Base-by-base conservation (phyloP, 202 grass and related monocot genomes). In the Thinopyrum obtusiflorum region DNA sequence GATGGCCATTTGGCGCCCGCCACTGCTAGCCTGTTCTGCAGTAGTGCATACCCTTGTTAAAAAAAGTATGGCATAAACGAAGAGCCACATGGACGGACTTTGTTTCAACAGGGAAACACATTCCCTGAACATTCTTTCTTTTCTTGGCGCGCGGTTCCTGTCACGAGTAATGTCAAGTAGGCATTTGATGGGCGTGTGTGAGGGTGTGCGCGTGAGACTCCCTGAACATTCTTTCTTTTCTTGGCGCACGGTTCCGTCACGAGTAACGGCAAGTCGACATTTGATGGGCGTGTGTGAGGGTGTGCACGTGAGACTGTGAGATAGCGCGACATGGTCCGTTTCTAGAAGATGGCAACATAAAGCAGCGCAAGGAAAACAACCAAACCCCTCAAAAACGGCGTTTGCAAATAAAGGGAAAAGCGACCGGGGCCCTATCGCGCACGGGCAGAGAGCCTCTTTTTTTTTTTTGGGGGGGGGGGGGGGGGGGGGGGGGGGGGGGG, bases 261-360 rank as follows among this genome's bases (percentile, higher is more conserved):
- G 27, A 40, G 27, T 18, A 18, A 75, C 77, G 88, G 78, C 73
- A 42, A 5, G 3, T 68, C 77, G 88, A 71, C 73, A 51, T 9
- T 15, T 68, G 17, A 33, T 10, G 65, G 1, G 17, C 18, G 68
- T 21, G 36, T 21, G 67, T 23, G 33, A 23, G 33, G 5, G n/a
- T n/a, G n/a, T n/a, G n/a, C n/a, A n/a, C n/a, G n/a, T n/a, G n/a
- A n/a, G n/a, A n/a, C n/a, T n/a, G n/a, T n/a, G n/a, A n/a, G n/a
- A n/a, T n/a, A 53, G 29, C 46, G 12, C 20, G 76, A 65, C 35
- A 35, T 9, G 65, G 23, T 44, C 32, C 55, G 26, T 33, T 25
- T 83, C 80, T 83, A 83, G 84, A 87, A 36, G 81, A 84, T 32
- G 36, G 68, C 76, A 80, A 71, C 84, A n/a, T n/a, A n/a, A n/a